Conservation (phyloP, 495 filamentous ascomycete genomes). For the Penicillium cosmopolitanum region DNA sequence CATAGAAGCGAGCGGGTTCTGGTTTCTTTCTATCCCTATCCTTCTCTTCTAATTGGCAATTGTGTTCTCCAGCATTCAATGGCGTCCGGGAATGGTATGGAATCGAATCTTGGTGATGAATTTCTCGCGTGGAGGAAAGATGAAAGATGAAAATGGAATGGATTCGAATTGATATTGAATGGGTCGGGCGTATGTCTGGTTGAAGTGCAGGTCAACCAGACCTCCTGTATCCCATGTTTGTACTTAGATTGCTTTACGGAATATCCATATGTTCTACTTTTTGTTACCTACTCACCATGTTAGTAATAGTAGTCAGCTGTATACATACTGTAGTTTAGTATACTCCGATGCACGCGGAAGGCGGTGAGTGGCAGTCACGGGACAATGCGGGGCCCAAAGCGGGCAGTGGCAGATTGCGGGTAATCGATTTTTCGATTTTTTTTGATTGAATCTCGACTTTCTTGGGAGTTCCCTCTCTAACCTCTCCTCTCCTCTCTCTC, state of each 20-base stretch:
- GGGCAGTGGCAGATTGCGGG: conserved; percentile 20
- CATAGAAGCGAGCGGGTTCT: conserved; percentile 49
- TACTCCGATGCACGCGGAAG: neutral
- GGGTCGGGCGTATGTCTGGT: conserved; percentile 20
- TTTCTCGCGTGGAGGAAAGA: conserved; percentile 17
- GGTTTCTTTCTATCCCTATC: no score
- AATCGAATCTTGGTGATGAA: neutral
- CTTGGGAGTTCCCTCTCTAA: conserved; percentile 7
- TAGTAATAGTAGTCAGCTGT: no score
- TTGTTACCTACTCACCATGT: neutral
- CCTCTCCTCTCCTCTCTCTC: conserved; percentile 6
- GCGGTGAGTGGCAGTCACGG: conserved; percentile 38
- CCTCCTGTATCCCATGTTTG: conserved; percentile 14
- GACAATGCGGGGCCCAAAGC: conserved; percentile 34
- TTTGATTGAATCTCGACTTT: conserved; percentile 12
- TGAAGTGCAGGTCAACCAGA: conserved; percentile 52
- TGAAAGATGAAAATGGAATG: conserved; percentile 11
- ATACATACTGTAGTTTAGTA: neutral
- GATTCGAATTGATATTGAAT: neutral
- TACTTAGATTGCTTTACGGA: conserved; percentile 36
- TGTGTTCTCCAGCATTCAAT: conserved; percentile 46
- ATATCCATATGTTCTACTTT: conserved; percentile 23
- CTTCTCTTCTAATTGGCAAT: conserved; percentile 14
- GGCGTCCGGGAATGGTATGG: conserved; percentile 41
- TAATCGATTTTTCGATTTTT: conserved; percentile 20